Percentiles rank a stretch among this genome's conserved stretches.
phyloP scores from a whole-genome alignment of 2,329 filamentous ascomycete genomes.

The Aspergillus glaucus region DNA sequence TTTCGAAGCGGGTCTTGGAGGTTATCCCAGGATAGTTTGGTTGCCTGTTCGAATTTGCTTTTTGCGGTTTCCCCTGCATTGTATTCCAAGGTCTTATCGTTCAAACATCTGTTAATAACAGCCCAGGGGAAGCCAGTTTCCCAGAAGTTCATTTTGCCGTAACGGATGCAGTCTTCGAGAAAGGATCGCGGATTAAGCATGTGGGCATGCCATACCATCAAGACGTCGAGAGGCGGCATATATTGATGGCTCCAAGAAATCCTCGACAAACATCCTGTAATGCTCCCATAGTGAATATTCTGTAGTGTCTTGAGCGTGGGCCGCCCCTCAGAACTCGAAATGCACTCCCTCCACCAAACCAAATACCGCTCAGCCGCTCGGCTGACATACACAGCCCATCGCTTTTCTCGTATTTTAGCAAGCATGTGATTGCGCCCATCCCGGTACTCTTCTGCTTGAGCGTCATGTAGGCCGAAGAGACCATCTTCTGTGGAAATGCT shows the following conservation, averaged over 20 bases:
- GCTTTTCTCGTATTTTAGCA: constrained; percentile 59
- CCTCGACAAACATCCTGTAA: constrained; percentile 14
- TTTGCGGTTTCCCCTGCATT: constrained; percentile 40
- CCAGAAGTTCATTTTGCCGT: constrained; percentile 54
- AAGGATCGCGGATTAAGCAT: constrained; percentile 71
- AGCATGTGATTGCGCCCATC: constrained; percentile 39
- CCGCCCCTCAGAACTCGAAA: constrained; percentile 8
- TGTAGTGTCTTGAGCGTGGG: constrained; percentile 13
- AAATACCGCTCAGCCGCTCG: constrained; percentile 64
- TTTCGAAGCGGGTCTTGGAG: constrained; percentile 46
- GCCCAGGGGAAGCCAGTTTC: constrained; percentile 61
- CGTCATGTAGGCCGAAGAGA: constrained; percentile 58
- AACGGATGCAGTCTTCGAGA: constrained; percentile 64
- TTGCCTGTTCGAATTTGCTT: constrained; percentile 43
- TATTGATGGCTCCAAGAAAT: constrained; percentile 36
- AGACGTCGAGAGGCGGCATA: constrained; percentile 60
- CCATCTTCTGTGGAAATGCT: constrained; percentile 60
- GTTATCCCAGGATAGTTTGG: constrained; percentile 55
- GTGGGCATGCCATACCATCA: constrained; percentile 75
- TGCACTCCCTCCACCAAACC: constrained; percentile 53
- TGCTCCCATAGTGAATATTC: constrained; percentile 27
- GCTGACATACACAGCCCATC: constrained; percentile 65
- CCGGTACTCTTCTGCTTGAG: constrained; percentile 30
- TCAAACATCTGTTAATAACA: constrained; percentile 52
- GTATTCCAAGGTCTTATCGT: constrained; percentile 54